Conservation (phyloP, 805 yeast species). For the Hanseniaspora vineae region DNA sequence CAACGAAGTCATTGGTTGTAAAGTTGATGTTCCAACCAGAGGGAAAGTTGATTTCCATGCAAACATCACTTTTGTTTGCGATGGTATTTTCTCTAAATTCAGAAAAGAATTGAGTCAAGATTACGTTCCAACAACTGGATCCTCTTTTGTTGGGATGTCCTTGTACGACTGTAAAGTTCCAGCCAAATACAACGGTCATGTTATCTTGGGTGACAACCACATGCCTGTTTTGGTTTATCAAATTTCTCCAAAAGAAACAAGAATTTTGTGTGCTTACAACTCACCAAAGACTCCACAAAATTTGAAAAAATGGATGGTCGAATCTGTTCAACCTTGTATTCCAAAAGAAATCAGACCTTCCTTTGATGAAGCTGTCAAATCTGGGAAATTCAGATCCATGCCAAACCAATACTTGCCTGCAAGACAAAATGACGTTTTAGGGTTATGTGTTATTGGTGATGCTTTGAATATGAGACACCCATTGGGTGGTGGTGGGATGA, state of each 20-base stretch:
- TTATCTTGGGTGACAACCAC: slow-evolving; percentile 61
- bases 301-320: slow-evolving; percentile 43
- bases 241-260: slow-evolving; percentile 67
- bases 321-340: slow-evolving; percentile 50
- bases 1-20: slow-evolving; percentile 64
- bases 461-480: slow-evolving; percentile 97
- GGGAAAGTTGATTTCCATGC: slow-evolving; percentile 36
- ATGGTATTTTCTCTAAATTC: slow-evolving; percentile 90
- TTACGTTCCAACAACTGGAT: slow-evolving; percentile 54
- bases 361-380: slow-evolving; percentile 48
- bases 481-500: slow-evolving; percentile 98
- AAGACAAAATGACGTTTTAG: slow-evolving; percentile 51
- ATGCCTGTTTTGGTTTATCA: slow-evolving; percentile 87
- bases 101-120: slow-evolving; percentile 56
- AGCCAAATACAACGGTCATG: slow-evolving; percentile 72
- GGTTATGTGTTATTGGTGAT: slow-evolving; percentile 79
- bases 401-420: slow-evolving; percentile 90
- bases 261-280: slow-evolving; percentile 81
- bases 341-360: slow-evolving; percentile 58
- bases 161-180: slow-evolving; percentile 69
- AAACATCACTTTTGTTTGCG: slow-evolving; percentile 66
- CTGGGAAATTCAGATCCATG: slow-evolving; percentile 62
- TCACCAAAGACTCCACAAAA: slow-evolving; percentile 63
- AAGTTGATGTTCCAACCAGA: slow-evolving; percentile 35
- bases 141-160: slow-evolving; percentile 79